Evolutionary conservation across 768 basidiomycete species (phyloP).

Genomic region (Agaricus blazei): DNA sequence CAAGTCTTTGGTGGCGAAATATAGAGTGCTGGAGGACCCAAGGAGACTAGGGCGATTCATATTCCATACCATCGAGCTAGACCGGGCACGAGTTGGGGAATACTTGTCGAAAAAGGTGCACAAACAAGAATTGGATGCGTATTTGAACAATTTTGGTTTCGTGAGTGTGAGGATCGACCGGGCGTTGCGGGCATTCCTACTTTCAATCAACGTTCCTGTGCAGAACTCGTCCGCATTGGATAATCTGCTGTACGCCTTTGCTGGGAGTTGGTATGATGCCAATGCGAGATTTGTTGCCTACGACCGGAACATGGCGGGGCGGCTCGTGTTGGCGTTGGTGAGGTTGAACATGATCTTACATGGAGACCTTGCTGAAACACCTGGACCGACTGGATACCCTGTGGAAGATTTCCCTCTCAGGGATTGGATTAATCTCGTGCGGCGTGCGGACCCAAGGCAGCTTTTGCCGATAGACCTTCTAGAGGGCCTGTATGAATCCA

Average conservation of each 20-base stretch:
- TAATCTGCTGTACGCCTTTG: conserved; percentile 77
- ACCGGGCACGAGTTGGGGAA: conserved; percentile 77
- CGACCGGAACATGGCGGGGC: conserved; percentile 74
- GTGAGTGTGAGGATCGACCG: conserved; percentile 79
- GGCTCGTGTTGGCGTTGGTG: conserved; percentile 74
- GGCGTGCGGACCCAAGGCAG: conserved; percentile 65
- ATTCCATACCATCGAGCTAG: conserved; percentile 81
- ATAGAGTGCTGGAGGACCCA: conserved; percentile 59
- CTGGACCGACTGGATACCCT: conserved; percentile 49
- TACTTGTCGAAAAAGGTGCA: conserved; percentile 75
- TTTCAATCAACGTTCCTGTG: conserved; percentile 54
- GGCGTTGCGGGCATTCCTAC: conserved; percentile 84
- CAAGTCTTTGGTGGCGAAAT: conserved; percentile 58
- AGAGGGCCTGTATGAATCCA: conserved; percentile 72
- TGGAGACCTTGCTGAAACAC: conserved; percentile 59
- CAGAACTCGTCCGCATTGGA: conserved; percentile 47
- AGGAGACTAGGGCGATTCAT: conserved; percentile 68
- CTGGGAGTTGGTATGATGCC: conserved; percentile 85
- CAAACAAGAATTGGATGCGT: conserved; percentile 73
- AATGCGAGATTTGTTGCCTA: conserved; percentile 76
- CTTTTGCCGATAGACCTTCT: conserved; percentile 74
- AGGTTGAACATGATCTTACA: conserved; percentile 89
- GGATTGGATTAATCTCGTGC: conserved; percentile 83
- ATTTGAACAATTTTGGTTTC: conserved; percentile 86
- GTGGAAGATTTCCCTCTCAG: conserved; percentile 60